Evolutionary conservation across 768 basidiomycete genomes (phyloP).

Genomic region (Brasilioporus rufonigricans): DNA sequence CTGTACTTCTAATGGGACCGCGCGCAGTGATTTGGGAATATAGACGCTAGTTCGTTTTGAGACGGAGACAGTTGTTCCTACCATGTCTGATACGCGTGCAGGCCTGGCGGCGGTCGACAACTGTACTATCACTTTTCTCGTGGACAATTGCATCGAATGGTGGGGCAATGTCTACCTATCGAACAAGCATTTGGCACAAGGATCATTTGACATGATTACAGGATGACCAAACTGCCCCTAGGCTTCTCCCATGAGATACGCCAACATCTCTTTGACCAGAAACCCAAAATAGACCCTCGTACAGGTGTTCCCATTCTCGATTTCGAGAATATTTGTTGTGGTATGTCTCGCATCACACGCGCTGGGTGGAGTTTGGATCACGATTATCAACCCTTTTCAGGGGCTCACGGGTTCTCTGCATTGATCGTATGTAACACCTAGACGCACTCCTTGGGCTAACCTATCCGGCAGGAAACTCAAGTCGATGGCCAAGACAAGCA

Average conservation of each 20-base stretch:
- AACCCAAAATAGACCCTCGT: conserved; percentile 39
- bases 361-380: not conserved
- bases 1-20: not conserved
- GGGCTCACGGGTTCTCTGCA: conserved; percentile 83
- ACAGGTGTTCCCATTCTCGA: conserved; percentile 66
- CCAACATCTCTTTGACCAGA: conserved; percentile 55
- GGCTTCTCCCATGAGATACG: conserved; percentile 73
- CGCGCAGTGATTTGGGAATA: not conserved
- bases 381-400: conserved; percentile 30
- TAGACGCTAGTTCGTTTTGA: too few relatives aligned
- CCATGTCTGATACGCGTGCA: conserved; percentile 16
- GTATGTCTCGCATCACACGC: conserved; percentile 35
- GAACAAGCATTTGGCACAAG: not conserved
- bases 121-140: conserved; percentile 59
- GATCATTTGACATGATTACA: conserved; percentile 29
- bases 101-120: conserved; percentile 35
- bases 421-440: conserved; percentile 53
- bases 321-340: conserved; percentile 71
- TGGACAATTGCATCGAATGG: conserved; percentile 84
- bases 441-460: not conserved
- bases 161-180: conserved; percentile 21
- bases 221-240: conserved; percentile 78
- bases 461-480: conserved; percentile 51
- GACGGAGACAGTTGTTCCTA: not conserved
- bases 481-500: conserved; percentile 42